Conservation (phyloP, 371 early-diverging fungal species). For the Saksenaea vasiformis region DNA sequence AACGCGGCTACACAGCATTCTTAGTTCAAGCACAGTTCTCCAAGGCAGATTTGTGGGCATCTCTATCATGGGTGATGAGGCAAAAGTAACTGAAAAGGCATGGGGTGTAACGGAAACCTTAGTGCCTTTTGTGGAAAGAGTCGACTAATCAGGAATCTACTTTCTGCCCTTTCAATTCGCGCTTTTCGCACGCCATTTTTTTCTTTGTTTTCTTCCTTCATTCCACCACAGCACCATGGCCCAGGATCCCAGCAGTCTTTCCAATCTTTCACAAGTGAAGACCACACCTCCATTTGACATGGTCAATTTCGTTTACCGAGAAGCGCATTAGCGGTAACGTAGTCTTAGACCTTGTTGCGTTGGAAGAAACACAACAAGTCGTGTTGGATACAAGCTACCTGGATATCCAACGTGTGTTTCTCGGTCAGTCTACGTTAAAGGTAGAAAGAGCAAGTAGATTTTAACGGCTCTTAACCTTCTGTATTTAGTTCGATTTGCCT, state of each 20-base stretch:
- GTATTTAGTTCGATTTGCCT: conserved; percentile 52
- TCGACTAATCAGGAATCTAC: too few species aligned
- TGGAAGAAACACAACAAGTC: conserved; percentile 50
- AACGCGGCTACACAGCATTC: too few species aligned
- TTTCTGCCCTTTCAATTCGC: not conserved
- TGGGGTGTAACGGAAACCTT: too few species aligned
- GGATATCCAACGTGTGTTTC: conserved; percentile 48
- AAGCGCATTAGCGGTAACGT: conserved; percentile 70
- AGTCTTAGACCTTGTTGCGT: conserved; percentile 51
- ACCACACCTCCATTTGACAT: conserved; percentile 76
- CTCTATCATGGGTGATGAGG: too few species aligned
- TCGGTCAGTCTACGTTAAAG: conserved; percentile 36
- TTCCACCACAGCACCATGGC: not conserved
- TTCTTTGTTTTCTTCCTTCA: conserved; percentile 9
- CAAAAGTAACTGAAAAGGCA: too few species aligned
- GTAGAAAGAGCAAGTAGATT: conserved; percentile 20
- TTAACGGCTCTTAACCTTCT: not conserved
- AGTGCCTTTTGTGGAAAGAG: too few species aligned
- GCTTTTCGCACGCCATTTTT: conserved; percentile 1
- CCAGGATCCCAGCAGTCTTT: conserved; percentile 79
- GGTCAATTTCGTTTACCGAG: conserved; percentile 70
- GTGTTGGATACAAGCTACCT: conserved; percentile 76
- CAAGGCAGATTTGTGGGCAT: too few species aligned
- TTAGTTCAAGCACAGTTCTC: too few species aligned
- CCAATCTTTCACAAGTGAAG: conserved; percentile 74